Conservation (phyloP, 2,329 filamentous ascomycete genomes). For the Sporothrix curviconia region DNA sequence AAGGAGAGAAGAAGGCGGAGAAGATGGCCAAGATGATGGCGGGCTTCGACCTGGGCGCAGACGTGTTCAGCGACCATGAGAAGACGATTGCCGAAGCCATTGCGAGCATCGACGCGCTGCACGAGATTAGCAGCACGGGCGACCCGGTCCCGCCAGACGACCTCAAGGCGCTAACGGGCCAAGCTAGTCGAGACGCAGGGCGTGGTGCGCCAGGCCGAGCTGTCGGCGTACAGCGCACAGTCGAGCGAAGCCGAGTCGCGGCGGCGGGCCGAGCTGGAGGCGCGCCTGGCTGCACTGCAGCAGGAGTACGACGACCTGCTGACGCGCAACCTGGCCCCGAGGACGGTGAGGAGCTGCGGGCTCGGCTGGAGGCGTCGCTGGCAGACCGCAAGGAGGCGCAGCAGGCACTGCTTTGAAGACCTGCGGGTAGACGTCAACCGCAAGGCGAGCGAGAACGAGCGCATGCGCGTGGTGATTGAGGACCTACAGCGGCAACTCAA, state of each 20-base stretch:
- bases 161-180: conserved; percentile 66
- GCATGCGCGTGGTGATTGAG: conserved; percentile 73
- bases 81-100: conserved; percentile 76
- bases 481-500: conserved; percentile 71
- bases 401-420: conserved; percentile 65
- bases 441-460: conserved; percentile 74
- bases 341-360: conserved; percentile 80
- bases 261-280: conserved; percentile 69
- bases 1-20: conserved; percentile 99
- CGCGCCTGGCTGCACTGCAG: conserved; percentile 66
- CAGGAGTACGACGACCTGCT: conserved; percentile 79
- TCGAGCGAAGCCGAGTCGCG: conserved; percentile 59
- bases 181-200: conserved; percentile 84
- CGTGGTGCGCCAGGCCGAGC: conserved; percentile 84
- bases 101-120: conserved; percentile 70
- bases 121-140: conserved; percentile 69
- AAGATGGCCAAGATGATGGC: conserved; percentile 99
- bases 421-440: conserved; percentile 68
- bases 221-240: conserved; percentile 68
- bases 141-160: conserved; percentile 77
- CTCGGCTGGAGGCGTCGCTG: conserved; percentile 69
- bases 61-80: conserved; percentile 92
- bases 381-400: conserved; percentile 67
- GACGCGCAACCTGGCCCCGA: conserved; percentile 67
- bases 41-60: conserved; percentile 86